Evolutionary conservation across 2,329 filamentous ascomycete species (phyloP), one percentile per base, ranked within the genome.

Genomic region (Plectosphaerella cucumerina): DNA sequence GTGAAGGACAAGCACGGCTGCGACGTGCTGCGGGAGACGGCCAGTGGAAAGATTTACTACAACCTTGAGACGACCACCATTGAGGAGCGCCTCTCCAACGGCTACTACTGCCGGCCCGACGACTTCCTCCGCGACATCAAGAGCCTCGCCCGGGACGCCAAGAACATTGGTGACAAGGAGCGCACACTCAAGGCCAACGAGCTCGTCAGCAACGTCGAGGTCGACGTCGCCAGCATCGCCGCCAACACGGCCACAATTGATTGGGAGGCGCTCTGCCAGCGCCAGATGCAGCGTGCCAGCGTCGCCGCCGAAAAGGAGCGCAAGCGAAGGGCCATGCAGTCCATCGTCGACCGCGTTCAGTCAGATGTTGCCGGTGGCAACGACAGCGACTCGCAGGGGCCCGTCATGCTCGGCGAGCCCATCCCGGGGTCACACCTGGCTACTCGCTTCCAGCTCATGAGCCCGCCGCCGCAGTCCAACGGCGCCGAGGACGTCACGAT

Each of bases 21-120:
- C 11, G 77, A 83, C 39, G 91, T 92, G 15, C 74, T 99, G 43
- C 76, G 84, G 37, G 89, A 97, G 57, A 84, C 82, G 5, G 78
- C 80, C 2, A 89, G 84, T 2, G 84, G 84, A 51, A 96, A 94
- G 66, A 94, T 92, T 67, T 97, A 86, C 67, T 97, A 97, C 74
- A 99, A 99, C 59, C 75, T 99, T 44, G 92, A 97, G 63, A 89
- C 93, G 11, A 87, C 87, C 4, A 93, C 88, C 1, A 97, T 99
- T 49, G 94, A 99, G 71, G 91, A 96, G 65, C 86, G 94, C n/a
- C 76, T 99, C 33, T 95, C 91, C 5, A 97, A 99, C 65, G 94
- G 94, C 5, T 99, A 90, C 70, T 99, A 99, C 69, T 90, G 91
- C 59, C 84, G 92, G 11, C 90, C 92, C 0, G 86, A 86, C 60